Percentiles rank a stretch among this genome's conserved stretches.
Conservation (phyloP, 108 stramenopile species). For the Cyclotella kingstonii region DNA sequence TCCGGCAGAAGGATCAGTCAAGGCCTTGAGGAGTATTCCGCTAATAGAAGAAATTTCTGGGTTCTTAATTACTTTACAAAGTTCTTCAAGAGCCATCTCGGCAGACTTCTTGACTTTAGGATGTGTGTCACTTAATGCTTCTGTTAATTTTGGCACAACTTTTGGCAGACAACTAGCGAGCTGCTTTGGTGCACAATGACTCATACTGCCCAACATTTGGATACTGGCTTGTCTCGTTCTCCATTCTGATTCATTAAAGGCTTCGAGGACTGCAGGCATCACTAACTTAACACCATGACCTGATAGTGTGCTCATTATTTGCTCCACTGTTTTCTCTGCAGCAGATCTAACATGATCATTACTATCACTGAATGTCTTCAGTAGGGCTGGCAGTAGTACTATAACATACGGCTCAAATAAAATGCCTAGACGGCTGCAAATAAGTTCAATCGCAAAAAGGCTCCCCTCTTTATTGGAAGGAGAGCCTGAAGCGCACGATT, state of each 20-base stretch:
- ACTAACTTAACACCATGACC: constrained; percentile 97
- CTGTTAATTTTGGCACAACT: constrained; percentile 95
- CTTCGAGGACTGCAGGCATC: constrained; percentile 92
- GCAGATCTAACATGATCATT: constrained; percentile 92
- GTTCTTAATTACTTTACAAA: constrained; percentile 94
- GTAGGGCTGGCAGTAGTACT: constrained; percentile 91
- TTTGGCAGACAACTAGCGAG: constrained; percentile 93
- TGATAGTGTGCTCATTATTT: constrained; percentile 97
- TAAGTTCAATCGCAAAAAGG: constrained; percentile 93
- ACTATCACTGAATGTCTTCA: constrained; percentile 92
- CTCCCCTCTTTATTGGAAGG: constrained; percentile 88
- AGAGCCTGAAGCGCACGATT: constrained; percentile 68
- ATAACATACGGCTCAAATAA: constrained; percentile 99
- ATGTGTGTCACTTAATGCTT: constrained; percentile 96
- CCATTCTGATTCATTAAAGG: constrained; percentile 94
- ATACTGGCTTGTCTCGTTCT: constrained; percentile 95
- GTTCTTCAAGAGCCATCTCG: constrained; percentile 89
- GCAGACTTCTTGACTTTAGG: constrained; percentile 94
- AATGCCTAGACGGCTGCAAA: constrained; percentile 87
- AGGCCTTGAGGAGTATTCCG: constrained; percentile 76
- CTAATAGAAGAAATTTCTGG: constrained; percentile 93
- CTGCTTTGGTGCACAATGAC: constrained; percentile 97
- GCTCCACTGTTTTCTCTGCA: constrained; percentile 77
- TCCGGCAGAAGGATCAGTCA: constrained; percentile 86
- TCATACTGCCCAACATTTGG: constrained; percentile 96